Evolutionary conservation across 2,329 filamentous ascomycete genomes (phyloP), one percentile per base, ranked within the genome.

Genomic region (Xylaria sp.): DNA sequence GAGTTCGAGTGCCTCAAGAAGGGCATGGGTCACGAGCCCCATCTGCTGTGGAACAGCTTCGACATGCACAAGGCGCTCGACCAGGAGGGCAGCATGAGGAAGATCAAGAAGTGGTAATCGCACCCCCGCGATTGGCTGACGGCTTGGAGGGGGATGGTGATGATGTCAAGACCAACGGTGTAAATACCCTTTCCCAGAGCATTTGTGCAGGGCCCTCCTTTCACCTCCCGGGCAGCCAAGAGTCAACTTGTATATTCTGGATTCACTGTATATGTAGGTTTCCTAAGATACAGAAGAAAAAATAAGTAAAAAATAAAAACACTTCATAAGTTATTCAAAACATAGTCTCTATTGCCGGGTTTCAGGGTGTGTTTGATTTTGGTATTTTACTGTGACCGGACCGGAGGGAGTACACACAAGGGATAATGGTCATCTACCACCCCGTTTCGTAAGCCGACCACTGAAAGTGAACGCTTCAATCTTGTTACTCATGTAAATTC

Each of bases 11-110:
- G 92, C 75, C 77, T 96, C 76, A 85, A 83, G 76, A 94, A 92
- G 84, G 93, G 92, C 19, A 91, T 89, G 91, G 92, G 91, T 19
- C 92, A 96, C 77, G 90, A 96, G 83, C 93, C 93, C 25, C 92
- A 96, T 76, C 79, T 96, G 74, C 81, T 96, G 65, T 96, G 88
- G 84, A 90, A 96, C 78, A 83, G 85, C 47, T 96, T 96, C 75
- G 91, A 96, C 77, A 91, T 96, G 88, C 93, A 96, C 79, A 89
- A 89, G 83, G 90, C 92, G 66, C 77, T 96, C 62, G 80, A 87
- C 60, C 89, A 93, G 80, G 86, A 94, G 75, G 92, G 92, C 23
- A 95, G 91, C 69, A 96, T 96, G 92, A 79, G 79, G 65, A 93
- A 93, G 87, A 84, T 93, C 67, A 83, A 85, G 71, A 85, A 80